phyloP scores from a whole-genome alignment of 2,329 filamentous ascomycete genomes.

The Pyricularia pennisetigena region DNA sequence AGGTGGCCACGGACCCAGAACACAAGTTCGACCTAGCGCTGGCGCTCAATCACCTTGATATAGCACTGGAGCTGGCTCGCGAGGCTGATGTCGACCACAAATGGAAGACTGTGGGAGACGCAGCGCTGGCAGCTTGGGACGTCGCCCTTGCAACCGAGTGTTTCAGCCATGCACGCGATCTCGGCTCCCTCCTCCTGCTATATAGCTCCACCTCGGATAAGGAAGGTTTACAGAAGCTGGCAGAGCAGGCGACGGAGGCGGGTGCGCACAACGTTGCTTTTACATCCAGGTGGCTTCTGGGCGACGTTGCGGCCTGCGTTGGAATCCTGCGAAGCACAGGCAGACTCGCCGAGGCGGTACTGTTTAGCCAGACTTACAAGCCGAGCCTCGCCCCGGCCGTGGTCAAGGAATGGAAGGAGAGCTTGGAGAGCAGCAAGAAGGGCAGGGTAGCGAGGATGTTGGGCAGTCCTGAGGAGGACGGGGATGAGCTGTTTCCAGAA shows the following conservation, averaged over 20 bases:
- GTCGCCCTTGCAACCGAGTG: conserved; percentile 83
- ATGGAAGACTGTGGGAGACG: conserved; percentile 96
- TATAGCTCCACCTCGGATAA: conserved; percentile 78
- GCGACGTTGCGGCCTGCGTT: conserved; percentile 72
- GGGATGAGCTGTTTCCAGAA: conserved; percentile 81
- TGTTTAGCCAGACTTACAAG: conserved; percentile 94
- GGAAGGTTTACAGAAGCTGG: conserved; percentile 57
- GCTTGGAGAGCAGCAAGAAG: conserved; percentile 77
- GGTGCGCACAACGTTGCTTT: conserved; percentile 91
- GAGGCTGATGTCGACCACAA: conserved; percentile 87
- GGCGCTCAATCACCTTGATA: conserved; percentile 70
- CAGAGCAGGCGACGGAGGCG: conserved; percentile 62
- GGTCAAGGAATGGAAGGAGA: conserved; percentile 72
- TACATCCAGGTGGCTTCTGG: conserved; percentile 78
- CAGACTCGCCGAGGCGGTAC: conserved; percentile 72
- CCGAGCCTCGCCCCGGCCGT: conserved; percentile 62
- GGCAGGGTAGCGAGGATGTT: conserved; percentile 74
- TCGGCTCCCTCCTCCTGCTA: conserved; percentile 79
- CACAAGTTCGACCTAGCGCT: conserved; percentile 94
- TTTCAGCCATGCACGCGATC: conserved; percentile 81
- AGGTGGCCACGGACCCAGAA: conserved; percentile 89
- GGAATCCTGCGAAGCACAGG: conserved; percentile 71
- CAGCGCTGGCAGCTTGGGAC: conserved; percentile 79
- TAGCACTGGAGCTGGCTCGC: conserved; percentile 75
- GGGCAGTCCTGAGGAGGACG: conserved; percentile 68